Evolutionary conservation across 2,329 filamentous ascomycete species (phyloP).

Genomic region (Ambrosiella beaveri): DNA sequence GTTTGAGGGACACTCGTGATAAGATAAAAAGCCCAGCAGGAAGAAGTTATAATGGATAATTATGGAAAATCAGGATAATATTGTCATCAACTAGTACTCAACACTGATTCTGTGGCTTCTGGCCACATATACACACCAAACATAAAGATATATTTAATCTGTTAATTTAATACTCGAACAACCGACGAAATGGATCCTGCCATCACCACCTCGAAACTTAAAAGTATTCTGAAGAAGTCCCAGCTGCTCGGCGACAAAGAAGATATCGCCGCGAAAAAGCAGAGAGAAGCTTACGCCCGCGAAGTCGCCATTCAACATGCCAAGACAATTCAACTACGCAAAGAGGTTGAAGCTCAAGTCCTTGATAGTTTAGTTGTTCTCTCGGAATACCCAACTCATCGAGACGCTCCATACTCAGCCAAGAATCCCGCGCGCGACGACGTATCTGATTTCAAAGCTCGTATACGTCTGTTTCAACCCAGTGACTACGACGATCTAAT

Average conservation of each 20-base stretch:
- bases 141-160: neutral
- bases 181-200: slow-evolving; percentile 6
- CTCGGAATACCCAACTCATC: slow-evolving; percentile 36
- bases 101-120: neutral
- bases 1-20: neutral
- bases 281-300: slow-evolving; percentile 23
- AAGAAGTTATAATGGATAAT: neutral
- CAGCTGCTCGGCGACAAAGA: slow-evolving; percentile 17
- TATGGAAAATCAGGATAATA: neutral
- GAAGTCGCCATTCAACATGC: slow-evolving; percentile 70
- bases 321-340: slow-evolving; percentile 62
- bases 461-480: slow-evolving; percentile 61
- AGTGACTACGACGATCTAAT: slow-evolving; percentile 79
- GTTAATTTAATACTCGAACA: neutral
- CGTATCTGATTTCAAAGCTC: slow-evolving; percentile 43
- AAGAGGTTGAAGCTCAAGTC: slow-evolving; percentile 59
- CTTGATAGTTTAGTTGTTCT: slow-evolving; percentile 55
- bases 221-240: slow-evolving; percentile 44
- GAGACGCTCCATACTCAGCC: slow-evolving; percentile 22
- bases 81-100: neutral
- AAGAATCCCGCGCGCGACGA: slow-evolving; percentile 40
- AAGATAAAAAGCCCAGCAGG: neutral
- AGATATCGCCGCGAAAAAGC: neutral
- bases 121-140: neutral
- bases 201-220: slow-evolving; percentile 21